These are phyloP conservation scores for Eucalyptus pumila DNA, from an alignment of 345 rosid genomes.

Conservation along the genomic window DNA sequence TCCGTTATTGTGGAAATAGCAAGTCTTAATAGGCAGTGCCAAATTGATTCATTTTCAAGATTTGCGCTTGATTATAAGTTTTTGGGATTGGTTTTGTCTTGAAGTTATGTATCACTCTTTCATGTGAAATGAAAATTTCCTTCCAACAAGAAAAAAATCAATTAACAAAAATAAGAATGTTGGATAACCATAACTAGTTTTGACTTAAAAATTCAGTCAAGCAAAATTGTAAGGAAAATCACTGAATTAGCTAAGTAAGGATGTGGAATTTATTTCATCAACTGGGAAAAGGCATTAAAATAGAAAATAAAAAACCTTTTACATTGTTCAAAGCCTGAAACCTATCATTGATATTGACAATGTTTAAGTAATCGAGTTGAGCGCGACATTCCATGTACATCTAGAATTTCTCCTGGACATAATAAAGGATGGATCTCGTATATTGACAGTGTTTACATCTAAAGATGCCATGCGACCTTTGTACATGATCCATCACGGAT, in stretches of 20 bases:
- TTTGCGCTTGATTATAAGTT: no score
- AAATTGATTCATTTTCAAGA: neutral
- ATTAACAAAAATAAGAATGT: no score
- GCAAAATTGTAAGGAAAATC: no score
- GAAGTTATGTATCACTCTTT: neutral
- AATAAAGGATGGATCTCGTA: neutral
- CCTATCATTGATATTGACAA: no score
- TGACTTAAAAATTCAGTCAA: no score
- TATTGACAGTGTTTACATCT: neutral
- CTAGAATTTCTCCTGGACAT: neutral
- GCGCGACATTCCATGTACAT: neutral
- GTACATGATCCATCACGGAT: neutral
- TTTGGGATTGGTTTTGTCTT: neutral
- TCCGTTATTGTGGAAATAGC: neutral
- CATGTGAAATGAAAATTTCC: neutral
- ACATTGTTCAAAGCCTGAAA: no score
- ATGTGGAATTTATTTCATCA: no score
- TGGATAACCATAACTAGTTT: no score
- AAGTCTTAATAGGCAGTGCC: rapidly evolving
- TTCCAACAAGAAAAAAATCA: no score
- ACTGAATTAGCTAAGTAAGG: no score
- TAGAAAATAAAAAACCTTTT: no score
- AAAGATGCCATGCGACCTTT: neutral
- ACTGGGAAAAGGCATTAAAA: no score
- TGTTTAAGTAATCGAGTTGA: neutral